These are phyloP conservation scores for Picea abies DNA, from an alignment of 83 land plant species.

Conservation along the genomic window DNA sequence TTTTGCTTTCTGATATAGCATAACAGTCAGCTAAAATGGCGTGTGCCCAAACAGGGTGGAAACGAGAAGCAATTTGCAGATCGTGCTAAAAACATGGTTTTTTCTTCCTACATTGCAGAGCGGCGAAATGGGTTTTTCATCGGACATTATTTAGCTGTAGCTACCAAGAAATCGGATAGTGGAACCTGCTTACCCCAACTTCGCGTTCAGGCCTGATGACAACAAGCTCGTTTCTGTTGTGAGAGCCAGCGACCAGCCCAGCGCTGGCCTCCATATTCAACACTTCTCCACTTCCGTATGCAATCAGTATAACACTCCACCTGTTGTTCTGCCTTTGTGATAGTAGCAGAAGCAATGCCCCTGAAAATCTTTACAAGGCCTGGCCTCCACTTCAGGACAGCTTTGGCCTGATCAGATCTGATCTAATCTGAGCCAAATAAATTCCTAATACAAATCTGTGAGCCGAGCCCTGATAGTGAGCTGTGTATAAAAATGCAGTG, in stretches of 20 bases:
- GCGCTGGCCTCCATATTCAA: constrained; percentile 77
- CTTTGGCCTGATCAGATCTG: too few species aligned
- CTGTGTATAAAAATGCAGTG: too few species aligned
- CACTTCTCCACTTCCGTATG: too few species aligned
- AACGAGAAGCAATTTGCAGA: background rate
- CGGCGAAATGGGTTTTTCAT: background rate
- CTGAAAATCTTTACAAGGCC: too few species aligned
- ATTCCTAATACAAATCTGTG: too few species aligned
- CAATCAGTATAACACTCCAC: too few species aligned
- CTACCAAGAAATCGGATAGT: background rate
- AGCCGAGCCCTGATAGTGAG: too few species aligned
- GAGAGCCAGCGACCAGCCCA: constrained; percentile 86
- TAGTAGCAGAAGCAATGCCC: too few species aligned
- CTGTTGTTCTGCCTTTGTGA: too few species aligned
- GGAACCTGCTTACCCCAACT: constrained; percentile 51
- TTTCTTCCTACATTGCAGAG: background rate
- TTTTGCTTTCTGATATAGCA: background rate
- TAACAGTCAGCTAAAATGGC: background rate
- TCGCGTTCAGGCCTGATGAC: constrained; percentile 73
- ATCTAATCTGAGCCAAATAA: too few species aligned
- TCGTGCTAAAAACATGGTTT: background rate
- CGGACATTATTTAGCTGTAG: background rate
- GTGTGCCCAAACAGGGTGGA: background rate
- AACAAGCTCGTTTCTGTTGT: constrained; percentile 82
- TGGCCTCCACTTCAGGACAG: too few species aligned